phyloP scores from a whole-genome alignment of 495 filamentous ascomycete genomes.

The Daldinia childiae region DNA sequence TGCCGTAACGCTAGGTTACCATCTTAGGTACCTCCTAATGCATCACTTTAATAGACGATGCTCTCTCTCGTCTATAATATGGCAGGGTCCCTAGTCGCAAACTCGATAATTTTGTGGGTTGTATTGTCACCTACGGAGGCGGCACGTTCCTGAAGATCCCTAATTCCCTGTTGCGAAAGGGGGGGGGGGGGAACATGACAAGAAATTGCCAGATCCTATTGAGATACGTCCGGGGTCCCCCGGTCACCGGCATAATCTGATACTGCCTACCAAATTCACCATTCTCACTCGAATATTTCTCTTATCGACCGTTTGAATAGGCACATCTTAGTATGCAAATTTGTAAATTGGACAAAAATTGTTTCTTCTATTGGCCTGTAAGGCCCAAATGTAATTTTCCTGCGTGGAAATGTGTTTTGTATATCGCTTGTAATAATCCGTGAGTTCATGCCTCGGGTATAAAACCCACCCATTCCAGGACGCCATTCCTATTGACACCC shows the following conservation, averaged over 20 bases:
- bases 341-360: constrained; percentile 12
- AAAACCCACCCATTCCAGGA: constrained; percentile 33
- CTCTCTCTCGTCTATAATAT: not conserved
- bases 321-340: constrained; percentile 9
- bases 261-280: not conserved
- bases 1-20: not conserved
- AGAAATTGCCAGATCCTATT: constrained; percentile 20
- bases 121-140: not conserved
- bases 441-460: constrained; percentile 41
- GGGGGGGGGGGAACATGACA: constrained; percentile 12
- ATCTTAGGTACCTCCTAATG: not conserved
- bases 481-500: constrained; percentile 37
- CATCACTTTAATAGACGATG: not conserved
- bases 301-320: constrained; percentile 4
- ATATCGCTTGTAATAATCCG: constrained; percentile 39
- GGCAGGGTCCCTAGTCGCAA: not conserved
- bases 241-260: constrained; percentile 9
- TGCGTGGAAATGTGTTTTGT: constrained; percentile 26
- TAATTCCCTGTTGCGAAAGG: constrained; percentile 19
- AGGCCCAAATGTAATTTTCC: constrained; percentile 10
- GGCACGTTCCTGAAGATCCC: constrained; percentile 18
- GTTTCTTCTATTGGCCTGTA: constrained; percentile 22
- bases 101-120: not conserved
- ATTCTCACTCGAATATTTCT: constrained; percentile 2
- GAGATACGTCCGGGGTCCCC: constrained; percentile 26